A percentile compares a stretch with the other conserved stretches of the same genome.
These are phyloP conservation scores for Alternaria gaisen DNA, from an alignment of 2,329 filamentous ascomycete species.

Conservation along the genomic window DNA sequence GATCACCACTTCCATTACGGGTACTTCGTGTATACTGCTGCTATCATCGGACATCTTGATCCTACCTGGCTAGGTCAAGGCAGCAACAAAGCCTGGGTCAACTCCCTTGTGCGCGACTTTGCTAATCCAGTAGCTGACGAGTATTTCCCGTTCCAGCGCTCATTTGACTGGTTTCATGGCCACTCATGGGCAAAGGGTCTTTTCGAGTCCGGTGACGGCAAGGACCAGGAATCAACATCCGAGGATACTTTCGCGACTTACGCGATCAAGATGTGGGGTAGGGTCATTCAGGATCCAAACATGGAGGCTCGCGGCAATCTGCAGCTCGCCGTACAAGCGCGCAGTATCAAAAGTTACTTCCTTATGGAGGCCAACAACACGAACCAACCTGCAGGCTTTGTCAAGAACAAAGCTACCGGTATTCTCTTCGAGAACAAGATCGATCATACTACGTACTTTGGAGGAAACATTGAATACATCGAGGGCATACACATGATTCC, in stretches of 20 bases:
- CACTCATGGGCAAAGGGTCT: constrained; percentile 94
- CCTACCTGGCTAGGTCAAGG: constrained; percentile 71
- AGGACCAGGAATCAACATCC: constrained; percentile 89
- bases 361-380: constrained; percentile 77
- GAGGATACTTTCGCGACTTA: constrained; percentile 92
- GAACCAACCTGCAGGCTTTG: constrained; percentile 78
- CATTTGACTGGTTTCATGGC: constrained; percentile 90
- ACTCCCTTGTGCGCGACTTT: constrained; percentile 81
- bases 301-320: constrained; percentile 85
- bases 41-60: constrained; percentile 84
- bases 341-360: constrained; percentile 83
- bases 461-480: constrained; percentile 71
- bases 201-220: constrained; percentile 77
- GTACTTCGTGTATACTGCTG: constrained; percentile 89
- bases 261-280: constrained; percentile 94
- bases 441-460: constrained; percentile 92
- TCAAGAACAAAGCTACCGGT: constrained; percentile 78
- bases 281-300: constrained; percentile 74
- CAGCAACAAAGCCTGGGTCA: constrained; percentile 80
- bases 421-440: constrained; percentile 95
- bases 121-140: constrained; percentile 78
- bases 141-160: constrained; percentile 74
- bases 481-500: constrained; percentile 86
- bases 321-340: constrained; percentile 80
- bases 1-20: constrained; percentile 75